These are phyloP conservation scores for Hyaloscypha hepaticicola DNA, from an alignment of 495 filamentous ascomycete genomes.

Conservation along the genomic window DNA sequence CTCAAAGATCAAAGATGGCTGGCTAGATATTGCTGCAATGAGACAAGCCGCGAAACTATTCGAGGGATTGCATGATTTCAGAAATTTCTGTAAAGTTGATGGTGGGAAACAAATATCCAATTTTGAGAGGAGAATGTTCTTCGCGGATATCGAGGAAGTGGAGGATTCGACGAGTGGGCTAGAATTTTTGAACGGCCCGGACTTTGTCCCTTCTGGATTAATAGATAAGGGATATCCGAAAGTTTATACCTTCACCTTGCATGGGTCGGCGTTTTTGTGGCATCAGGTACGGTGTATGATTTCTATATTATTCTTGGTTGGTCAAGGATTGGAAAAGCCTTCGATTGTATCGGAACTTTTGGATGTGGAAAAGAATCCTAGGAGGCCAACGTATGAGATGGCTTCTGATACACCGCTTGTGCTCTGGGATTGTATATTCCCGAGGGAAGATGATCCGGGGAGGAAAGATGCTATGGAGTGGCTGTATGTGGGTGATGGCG, in stretches of 20 bases:
- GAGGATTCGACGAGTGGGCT: slow-evolving; percentile 40
- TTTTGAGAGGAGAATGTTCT: slow-evolving; percentile 73
- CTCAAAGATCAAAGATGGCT: slow-evolving; percentile 39
- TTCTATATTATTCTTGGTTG: slow-evolving; percentile 82
- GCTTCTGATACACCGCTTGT: slow-evolving; percentile 86
- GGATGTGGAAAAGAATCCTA: slow-evolving; percentile 64
- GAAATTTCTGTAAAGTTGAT: slow-evolving; percentile 95
- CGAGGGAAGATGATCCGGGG: slow-evolving; percentile 38
- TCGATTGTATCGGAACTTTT: slow-evolving; percentile 69
- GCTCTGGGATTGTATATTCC: slow-evolving; percentile 93
- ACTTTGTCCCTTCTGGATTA: slow-evolving; percentile 29
- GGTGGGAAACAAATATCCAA: slow-evolving; percentile 79
- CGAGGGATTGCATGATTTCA: slow-evolving; percentile 86
- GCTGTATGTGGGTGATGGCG: slow-evolving; percentile 57
- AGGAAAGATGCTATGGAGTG: slow-evolving; percentile 68
- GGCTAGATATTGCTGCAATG: slow-evolving; percentile 86
- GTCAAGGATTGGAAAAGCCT: slow-evolving; percentile 80
- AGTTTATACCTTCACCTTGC: slow-evolving; percentile 81
- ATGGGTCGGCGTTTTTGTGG: slow-evolving; percentile 95
- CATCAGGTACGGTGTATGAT: slow-evolving; percentile 96
- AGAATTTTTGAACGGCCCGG: slow-evolving; percentile 34
- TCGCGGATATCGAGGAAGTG: slow-evolving; percentile 71
- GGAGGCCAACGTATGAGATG: slow-evolving; percentile 83
- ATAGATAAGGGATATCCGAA: slow-evolving; percentile 44
- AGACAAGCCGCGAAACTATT: slow-evolving; percentile 72